These are phyloP conservation scores for Gentiana dahurica DNA, from an alignment of 257 asterid species.

Conservation along the genomic window DNA sequence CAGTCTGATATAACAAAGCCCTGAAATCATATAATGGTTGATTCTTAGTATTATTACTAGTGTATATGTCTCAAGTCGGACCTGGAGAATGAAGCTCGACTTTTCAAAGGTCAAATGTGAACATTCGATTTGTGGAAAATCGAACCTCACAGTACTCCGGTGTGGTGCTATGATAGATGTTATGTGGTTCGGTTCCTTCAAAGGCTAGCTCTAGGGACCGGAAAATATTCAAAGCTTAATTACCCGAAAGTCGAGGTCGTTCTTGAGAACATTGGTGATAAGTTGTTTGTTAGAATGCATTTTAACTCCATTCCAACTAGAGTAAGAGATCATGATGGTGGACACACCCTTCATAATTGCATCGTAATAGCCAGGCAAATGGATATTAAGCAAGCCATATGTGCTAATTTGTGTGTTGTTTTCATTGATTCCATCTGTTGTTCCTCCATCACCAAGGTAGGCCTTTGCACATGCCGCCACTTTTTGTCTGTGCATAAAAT, in stretches of 20 bases:
- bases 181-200: too few species aligned
- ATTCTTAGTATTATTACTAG: not conserved
- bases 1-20: slow-evolving; percentile 43
- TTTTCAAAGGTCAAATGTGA: too few species aligned
- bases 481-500: slow-evolving; percentile 22
- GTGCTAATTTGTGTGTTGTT: slow-evolving; percentile 36
- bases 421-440: slow-evolving; percentile 53
- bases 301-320: slow-evolving; percentile 65
- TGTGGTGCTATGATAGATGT: too few species aligned
- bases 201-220: too few species aligned
- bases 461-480: slow-evolving; percentile 58
- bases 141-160: too few species aligned
- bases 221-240: not conserved
- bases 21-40: slow-evolving; percentile 9
- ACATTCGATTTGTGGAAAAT: too few species aligned
- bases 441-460: slow-evolving; percentile 79
- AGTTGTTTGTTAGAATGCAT: slow-evolving; percentile 65
- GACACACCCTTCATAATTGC: slow-evolving; percentile 56
- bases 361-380: slow-evolving; percentile 49
- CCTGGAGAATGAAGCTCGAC: too few species aligned
- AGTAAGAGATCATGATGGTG: slow-evolving; percentile 58
- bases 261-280: slow-evolving; percentile 54
- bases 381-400: slow-evolving; percentile 40
- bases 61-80: not conserved
- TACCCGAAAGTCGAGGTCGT: slow-evolving; percentile 40